A percentile compares a stretch with the other conserved stretches of the same genome.
These are phyloP conservation scores for Lecanoromycetidae sp. DNA, from an alignment of 2,329 filamentous ascomycete genomes.

Conservation along the genomic window DNA sequence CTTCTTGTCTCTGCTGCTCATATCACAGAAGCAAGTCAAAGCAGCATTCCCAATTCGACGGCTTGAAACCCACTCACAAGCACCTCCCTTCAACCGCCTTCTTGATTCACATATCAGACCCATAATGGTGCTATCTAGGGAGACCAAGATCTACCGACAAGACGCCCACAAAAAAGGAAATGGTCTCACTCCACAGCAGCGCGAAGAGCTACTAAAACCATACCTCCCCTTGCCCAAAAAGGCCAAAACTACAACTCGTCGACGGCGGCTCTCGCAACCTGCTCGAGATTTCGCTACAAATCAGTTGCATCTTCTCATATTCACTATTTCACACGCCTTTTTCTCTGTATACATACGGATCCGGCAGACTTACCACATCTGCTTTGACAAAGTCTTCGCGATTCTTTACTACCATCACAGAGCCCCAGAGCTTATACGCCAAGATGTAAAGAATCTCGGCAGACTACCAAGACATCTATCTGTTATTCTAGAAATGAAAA, in stretches of 20 bases:
- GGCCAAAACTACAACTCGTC: slow-evolving; percentile 20
- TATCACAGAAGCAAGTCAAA: too few species aligned
- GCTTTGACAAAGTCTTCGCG: slow-evolving; percentile 65
- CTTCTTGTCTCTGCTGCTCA: too few species aligned
- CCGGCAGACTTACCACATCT: slow-evolving; percentile 65
- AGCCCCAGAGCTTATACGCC: slow-evolving; percentile 80
- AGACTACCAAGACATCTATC: slow-evolving; percentile 77
- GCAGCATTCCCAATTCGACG: too few species aligned
- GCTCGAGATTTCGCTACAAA: slow-evolving; percentile 34
- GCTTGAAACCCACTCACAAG: too few species aligned
- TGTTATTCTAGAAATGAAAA: slow-evolving; percentile 65
- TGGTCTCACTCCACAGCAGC: slow-evolving; percentile 34
- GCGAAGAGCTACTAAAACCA: slow-evolving; percentile 39
- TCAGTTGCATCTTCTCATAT: slow-evolving; percentile 33
- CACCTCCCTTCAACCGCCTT: not conserved
- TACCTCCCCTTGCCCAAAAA: slow-evolving; percentile 39
- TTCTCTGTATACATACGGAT: slow-evolving; percentile 82
- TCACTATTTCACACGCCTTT: slow-evolving; percentile 50
- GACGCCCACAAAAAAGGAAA: slow-evolving; percentile 30
- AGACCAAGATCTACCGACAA: slow-evolving; percentile 28
- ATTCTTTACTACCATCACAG: slow-evolving; percentile 91
- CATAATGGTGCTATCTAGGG: slow-evolving; percentile 14
- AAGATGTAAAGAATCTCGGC: slow-evolving; percentile 64
- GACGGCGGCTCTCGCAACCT: slow-evolving; percentile 24
- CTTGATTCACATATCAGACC: not conserved